A percentile compares a stretch with the other conserved stretches of the same genome.
Evolutionary conservation across 495 filamentous ascomycete genomes (phyloP).

Genomic region (Staphylotrichum tortipilum): DNA sequence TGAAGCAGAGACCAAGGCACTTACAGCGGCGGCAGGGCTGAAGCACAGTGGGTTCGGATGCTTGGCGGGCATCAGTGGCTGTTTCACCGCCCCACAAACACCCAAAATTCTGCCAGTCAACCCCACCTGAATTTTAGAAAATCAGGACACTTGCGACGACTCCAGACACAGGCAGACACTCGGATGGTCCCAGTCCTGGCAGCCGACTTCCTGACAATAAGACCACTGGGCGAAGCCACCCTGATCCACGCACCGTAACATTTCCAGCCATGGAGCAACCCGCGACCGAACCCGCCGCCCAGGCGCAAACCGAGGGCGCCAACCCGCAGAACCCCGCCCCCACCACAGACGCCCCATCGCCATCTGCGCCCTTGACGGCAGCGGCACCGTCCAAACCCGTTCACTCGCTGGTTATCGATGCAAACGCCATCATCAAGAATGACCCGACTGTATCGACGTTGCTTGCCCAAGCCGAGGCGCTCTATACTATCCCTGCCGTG

Average conservation of each 20-base stretch:
- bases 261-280: conserved; percentile 10
- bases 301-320: conserved; percentile 1
- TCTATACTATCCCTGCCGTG: conserved; percentile 81
- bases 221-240: no score
- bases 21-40: no score
- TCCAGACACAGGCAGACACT: no score
- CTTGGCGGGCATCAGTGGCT: no score
- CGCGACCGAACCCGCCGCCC: conserved; percentile 5
- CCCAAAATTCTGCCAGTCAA: conserved; percentile 14
- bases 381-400: conserved; percentile 48
- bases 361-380: not conserved
- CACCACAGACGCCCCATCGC: not conserved
- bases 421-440: conserved; percentile 86
- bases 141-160: not conserved
- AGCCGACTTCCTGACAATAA: no score
- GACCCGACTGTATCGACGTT: conserved; percentile 72
- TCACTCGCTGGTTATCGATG: conserved; percentile 79
- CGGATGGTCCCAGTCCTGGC: no score
- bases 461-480: conserved; percentile 60
- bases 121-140: conserved; percentile 21
- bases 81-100: not conserved
- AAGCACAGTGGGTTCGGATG: no score
- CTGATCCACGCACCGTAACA: no score
- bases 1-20: no score
- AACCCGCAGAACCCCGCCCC: not conserved